phyloP scores from a whole-genome alignment of 208 protist genomes.

The Leishmania amazonensis region DNA sequence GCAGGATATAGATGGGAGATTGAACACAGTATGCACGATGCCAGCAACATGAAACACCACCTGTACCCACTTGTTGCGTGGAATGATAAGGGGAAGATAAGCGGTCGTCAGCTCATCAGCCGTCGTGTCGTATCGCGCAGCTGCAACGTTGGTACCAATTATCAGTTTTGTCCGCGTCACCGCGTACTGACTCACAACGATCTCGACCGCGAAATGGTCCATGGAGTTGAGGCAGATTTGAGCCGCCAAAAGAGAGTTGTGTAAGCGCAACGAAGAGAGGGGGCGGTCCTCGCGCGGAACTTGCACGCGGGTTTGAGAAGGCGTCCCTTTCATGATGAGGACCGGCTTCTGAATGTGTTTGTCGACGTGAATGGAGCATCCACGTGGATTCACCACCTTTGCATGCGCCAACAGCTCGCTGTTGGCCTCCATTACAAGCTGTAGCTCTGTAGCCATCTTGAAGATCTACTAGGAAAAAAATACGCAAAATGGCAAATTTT shows the following conservation, averaged over 20 bases:
- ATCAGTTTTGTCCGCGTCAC: slow-evolving; percentile 62
- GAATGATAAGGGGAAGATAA: slow-evolving; percentile 77
- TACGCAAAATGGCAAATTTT: not conserved
- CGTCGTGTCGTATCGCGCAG: slow-evolving; percentile 37
- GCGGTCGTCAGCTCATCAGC: slow-evolving; percentile 39
- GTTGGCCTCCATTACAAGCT: slow-evolving; percentile 38
- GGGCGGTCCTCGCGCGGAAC: slow-evolving; percentile 69
- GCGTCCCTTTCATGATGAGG: slow-evolving; percentile 58
- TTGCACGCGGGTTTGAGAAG: slow-evolving; percentile 48
- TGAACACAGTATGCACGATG: slow-evolving; percentile 66
- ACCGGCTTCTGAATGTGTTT: slow-evolving; percentile 38
- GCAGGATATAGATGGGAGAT: slow-evolving; percentile 53
- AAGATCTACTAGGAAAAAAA: not conserved
- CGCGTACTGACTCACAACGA: slow-evolving; percentile 47
- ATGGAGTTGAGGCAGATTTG: slow-evolving; percentile 54
- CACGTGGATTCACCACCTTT: slow-evolving; percentile 56
- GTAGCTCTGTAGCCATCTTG: slow-evolving; percentile 10
- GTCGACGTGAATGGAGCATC: slow-evolving; percentile 67
- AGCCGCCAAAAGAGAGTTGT: slow-evolving; percentile 50
- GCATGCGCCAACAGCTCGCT: slow-evolving; percentile 37
- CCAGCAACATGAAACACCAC: slow-evolving; percentile 81
- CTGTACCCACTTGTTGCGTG: slow-evolving; percentile 84
- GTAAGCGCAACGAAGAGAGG: slow-evolving; percentile 46
- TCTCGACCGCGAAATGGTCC: slow-evolving; percentile 73
- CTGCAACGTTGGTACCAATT: slow-evolving; percentile 66